A percentile compares a stretch with the other conserved stretches of the same genome.
These are phyloP conservation scores for Elsinoe fawcettii DNA, from an alignment of 2,329 filamentous ascomycete genomes.

Conservation along the genomic window DNA sequence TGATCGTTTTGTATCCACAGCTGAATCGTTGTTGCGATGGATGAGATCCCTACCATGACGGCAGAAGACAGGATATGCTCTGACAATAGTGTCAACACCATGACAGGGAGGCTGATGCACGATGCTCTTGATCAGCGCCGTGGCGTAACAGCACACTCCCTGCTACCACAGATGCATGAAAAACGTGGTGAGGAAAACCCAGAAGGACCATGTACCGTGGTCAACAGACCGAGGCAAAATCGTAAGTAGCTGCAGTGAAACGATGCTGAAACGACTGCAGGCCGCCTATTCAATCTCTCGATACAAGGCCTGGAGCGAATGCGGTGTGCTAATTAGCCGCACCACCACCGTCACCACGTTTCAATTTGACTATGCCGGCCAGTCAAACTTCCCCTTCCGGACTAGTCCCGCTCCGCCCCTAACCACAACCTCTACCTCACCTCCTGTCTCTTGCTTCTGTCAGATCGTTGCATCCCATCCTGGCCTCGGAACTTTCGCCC, in stretches of 20 bases:
- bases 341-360: not conserved
- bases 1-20: conserved; percentile 11
- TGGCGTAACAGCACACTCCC: not conserved
- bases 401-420: not conserved
- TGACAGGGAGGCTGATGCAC: not conserved
- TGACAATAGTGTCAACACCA: not conserved
- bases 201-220: not conserved
- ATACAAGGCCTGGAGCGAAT: not conserved
- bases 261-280: conserved; percentile 8
- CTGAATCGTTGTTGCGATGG: conserved; percentile 1
- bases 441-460: conserved; percentile 7
- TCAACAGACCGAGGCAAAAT: conserved; percentile 2
- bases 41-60: not conserved
- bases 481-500: not conserved
- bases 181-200: not conserved
- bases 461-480: not conserved
- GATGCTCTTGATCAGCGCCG: conserved; percentile 3
- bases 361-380: not conserved
- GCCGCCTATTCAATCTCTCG: conserved; percentile 6
- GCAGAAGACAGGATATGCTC: not conserved
- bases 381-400: not conserved
- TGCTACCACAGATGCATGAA: not conserved
- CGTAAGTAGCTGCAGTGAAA: conserved; percentile 7
- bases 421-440: not conserved
- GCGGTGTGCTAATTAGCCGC: not conserved